Conservation (phyloP, 2,329 filamentous ascomycete genomes). For the Mycosphaerella sp. region DNA sequence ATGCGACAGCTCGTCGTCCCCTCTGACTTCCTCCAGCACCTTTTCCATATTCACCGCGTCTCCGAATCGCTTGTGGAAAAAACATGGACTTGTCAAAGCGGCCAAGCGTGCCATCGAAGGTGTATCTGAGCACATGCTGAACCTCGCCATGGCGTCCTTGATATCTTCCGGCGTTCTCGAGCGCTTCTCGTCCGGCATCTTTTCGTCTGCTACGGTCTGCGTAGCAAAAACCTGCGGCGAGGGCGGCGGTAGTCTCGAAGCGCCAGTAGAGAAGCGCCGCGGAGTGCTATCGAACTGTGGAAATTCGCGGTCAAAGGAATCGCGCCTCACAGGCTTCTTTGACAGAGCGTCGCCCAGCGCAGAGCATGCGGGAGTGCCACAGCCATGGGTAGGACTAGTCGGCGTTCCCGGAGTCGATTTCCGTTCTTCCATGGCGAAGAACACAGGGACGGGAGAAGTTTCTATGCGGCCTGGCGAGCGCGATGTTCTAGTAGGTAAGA, state of each 20-base stretch:
- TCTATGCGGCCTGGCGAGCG: neutral
- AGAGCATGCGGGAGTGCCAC: conserved; percentile 10
- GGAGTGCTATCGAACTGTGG: conserved; percentile 27
- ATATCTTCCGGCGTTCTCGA: conserved; percentile 25
- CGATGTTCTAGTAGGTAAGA: neutral
- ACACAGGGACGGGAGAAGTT: neutral
- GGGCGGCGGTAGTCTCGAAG: conserved; percentile 30
- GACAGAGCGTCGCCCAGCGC: conserved; percentile 29
- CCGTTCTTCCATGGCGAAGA: conserved; percentile 8
- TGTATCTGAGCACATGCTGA: conserved; percentile 26
- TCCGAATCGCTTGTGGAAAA: conserved; percentile 95
- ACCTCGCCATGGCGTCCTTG: conserved; percentile 23
- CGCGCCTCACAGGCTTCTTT: conserved; percentile 27
- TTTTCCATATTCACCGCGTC: conserved; percentile 92
- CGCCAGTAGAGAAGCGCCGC: conserved; percentile 32
- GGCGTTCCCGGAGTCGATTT: conserved; percentile 21
- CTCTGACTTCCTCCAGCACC: conserved; percentile 88
- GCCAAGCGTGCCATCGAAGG: conserved; percentile 46
- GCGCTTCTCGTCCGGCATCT: conserved; percentile 24
- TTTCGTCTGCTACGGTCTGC: conserved; percentile 25
- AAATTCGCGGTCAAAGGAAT: conserved; percentile 32
- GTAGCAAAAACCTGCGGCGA: conserved; percentile 29
- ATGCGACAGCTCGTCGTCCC: conserved; percentile 83
- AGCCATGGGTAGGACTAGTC: conserved; percentile 7
- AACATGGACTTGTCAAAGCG: conserved; percentile 83